Conservation (phyloP, 768 basidiomycete species). For the Dendrothele bispora region DNA sequence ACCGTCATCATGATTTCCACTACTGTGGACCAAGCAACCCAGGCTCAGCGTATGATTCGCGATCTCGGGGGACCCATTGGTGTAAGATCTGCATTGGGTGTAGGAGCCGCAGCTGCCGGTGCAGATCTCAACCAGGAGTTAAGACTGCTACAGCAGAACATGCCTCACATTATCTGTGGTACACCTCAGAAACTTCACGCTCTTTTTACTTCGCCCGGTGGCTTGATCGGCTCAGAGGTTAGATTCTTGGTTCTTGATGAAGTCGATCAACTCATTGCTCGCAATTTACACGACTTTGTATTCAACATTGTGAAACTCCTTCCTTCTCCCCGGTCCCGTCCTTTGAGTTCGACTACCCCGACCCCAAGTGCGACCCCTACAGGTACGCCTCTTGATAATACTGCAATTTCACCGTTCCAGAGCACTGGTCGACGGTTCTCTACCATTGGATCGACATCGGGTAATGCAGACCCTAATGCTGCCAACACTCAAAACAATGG, state of each 20-base stretch:
- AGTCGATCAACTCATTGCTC: slow-evolving; percentile 96
- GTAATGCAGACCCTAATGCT: slow-evolving; percentile 38
- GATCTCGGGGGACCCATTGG: slow-evolving; percentile 94
- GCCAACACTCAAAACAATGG: slow-evolving; percentile 28
- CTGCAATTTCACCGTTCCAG: slow-evolving; percentile 35
- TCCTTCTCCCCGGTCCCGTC: slow-evolving; percentile 81
- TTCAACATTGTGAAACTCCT: slow-evolving; percentile 90
- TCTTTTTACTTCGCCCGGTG: slow-evolving; percentile 79
- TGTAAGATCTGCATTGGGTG: slow-evolving; percentile 84
- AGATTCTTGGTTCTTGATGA: slow-evolving; percentile 95
- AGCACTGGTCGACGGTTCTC: slow-evolving; percentile 59
- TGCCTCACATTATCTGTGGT: slow-evolving; percentile 94
- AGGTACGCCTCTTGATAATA: slow-evolving; percentile 43
- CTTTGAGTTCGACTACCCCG: slow-evolving; percentile 46
- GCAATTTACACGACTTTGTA: slow-evolving; percentile 94
- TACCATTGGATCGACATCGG: slow-evolving; percentile 46
- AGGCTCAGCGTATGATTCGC: slow-evolving; percentile 93
- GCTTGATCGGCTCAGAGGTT: slow-evolving; percentile 79
- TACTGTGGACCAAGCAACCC: slow-evolving; percentile 97
- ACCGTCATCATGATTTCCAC: slow-evolving; percentile 94
- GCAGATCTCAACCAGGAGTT: slow-evolving; percentile 74
- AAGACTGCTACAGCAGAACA: slow-evolving; percentile 82
- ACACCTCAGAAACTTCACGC: slow-evolving; percentile 97
- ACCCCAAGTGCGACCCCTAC: slow-evolving; percentile 33
- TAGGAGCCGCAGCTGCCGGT: slow-evolving; percentile 68